Evolutionary conservation across 192 early-diverging fungal species (phyloP).

Genomic region (Funneliformis mosseae): DNA sequence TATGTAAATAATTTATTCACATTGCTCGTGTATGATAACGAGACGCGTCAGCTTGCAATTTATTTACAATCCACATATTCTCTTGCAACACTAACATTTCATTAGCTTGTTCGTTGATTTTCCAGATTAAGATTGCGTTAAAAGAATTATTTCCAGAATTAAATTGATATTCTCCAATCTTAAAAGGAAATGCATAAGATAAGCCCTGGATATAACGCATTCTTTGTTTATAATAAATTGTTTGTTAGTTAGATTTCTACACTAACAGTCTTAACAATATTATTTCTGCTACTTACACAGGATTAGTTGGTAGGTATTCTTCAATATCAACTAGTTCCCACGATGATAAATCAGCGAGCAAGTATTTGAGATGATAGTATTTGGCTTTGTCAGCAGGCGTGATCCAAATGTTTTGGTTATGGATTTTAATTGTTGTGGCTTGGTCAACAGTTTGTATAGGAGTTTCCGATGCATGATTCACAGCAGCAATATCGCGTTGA

Average conservation of each 20-base stretch:
- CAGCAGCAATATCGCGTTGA: too few species aligned
- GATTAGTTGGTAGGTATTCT: neutral
- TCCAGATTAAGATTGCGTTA: neutral
- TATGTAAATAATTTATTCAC: neutral
- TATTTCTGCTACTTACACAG: conserved; percentile 11
- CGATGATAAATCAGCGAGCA: neutral
- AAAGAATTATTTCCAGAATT: conserved; percentile 4
- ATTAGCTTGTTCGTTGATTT: conserved; percentile 5
- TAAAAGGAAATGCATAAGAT: conserved; percentile 9
- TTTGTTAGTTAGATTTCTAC: neutral
- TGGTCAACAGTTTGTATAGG: too few species aligned
- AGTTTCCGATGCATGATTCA: too few species aligned
- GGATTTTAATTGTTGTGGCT: conserved; percentile 1
- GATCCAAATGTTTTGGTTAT: neutral
- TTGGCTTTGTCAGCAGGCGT: neutral
- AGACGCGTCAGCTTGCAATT: neutral
- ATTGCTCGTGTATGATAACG: conserved; percentile 6
- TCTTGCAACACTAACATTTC: neutral
- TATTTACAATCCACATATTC: neutral
- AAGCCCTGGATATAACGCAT: conserved; percentile 2
- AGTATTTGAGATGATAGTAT: conserved; percentile 3
- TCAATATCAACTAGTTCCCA: conserved; percentile 2
- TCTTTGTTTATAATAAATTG: conserved; percentile 1
- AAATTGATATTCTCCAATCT: conserved; percentile 2
- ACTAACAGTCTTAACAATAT: neutral